phyloP scores from a whole-genome alignment of 306 rosid genomes.

The Acacia confusa region DNA sequence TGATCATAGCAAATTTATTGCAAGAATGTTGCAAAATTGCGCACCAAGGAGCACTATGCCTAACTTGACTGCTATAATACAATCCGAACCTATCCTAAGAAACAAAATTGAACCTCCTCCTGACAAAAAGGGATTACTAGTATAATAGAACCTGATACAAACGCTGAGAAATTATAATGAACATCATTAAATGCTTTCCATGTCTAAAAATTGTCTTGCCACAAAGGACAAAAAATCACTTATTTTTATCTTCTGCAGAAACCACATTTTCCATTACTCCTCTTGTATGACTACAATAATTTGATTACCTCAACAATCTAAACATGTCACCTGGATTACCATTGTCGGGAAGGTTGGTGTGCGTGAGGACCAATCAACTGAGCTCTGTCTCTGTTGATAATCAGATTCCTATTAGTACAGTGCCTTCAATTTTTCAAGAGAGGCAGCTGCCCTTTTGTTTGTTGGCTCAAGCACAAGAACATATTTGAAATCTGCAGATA shows the following conservation, averaged over 20 bases:
- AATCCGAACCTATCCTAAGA: slow-evolving; percentile 38
- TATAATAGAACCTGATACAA: slow-evolving; percentile 16
- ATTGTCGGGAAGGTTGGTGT: neutral
- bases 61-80: slow-evolving; percentile 38
- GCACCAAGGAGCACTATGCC: slow-evolving; percentile 28
- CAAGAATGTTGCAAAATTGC: slow-evolving; percentile 4
- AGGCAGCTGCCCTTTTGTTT: slow-evolving; percentile 80
- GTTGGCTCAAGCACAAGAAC: slow-evolving; percentile 98
- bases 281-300: slow-evolving; percentile 27
- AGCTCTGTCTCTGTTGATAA: slow-evolving; percentile 17
- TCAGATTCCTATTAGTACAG: slow-evolving; percentile 55
- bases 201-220: slow-evolving; percentile 37
- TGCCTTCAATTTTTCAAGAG: slow-evolving; percentile 81
- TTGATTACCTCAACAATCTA: slow-evolving; percentile 17
- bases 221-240: slow-evolving; percentile 35
- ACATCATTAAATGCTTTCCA: slow-evolving; percentile 30
- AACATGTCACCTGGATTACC: slow-evolving; percentile 22
- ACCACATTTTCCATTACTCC: slow-evolving; percentile 32
- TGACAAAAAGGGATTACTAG: slow-evolving; percentile 4
- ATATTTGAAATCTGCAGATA: slow-evolving; percentile 67
- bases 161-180: neutral
- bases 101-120: slow-evolving; percentile 60
- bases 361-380: slow-evolving; percentile 12
- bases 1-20: slow-evolving; percentile 12
- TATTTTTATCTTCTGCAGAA: slow-evolving; percentile 8